A percentile compares a stretch with the other conserved stretches of the same genome.
These are phyloP conservation scores for Pseudoscleropodium purum DNA, from an alignment of 225 moss, liverwort and hornwort species.

Conservation along the genomic window DNA sequence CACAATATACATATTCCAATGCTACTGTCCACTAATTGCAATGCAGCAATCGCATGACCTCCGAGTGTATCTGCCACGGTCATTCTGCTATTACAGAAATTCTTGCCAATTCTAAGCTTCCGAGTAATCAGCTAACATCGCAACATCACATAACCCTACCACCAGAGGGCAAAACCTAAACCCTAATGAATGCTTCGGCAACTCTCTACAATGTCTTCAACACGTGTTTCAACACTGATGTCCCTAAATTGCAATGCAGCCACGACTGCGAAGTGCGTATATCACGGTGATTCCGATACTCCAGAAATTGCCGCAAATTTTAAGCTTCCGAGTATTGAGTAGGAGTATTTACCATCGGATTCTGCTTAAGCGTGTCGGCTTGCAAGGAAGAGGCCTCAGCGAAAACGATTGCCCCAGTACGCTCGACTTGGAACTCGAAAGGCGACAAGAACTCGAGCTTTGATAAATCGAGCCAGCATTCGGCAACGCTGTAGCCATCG, in stretches of 20 bases:
- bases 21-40: background rate
- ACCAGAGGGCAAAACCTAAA: background rate
- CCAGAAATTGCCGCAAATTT: background rate
- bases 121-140: background rate
- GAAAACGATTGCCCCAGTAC: background rate
- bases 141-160: background rate
- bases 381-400: background rate
- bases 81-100: background rate
- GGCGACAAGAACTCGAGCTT: background rate
- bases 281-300: background rate
- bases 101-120: background rate
- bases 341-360: slow-evolving; percentile 22
- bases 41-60: background rate
- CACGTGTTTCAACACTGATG: background rate
- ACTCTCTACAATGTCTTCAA: background rate
- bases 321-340: background rate
- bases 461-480: slow-evolving; percentile 8
- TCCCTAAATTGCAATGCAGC: background rate
- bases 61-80: no score
- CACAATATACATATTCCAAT: background rate
- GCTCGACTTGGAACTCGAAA: slow-evolving; percentile 12
- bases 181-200: background rate
- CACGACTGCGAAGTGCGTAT: background rate
- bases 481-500: slow-evolving; percentile 17
- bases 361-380: background rate